A percentile compares a stretch with the other conserved stretches of the same genome.
phyloP scores from a whole-genome alignment of 352 stramenopile species.

The Stramenopiles sp. region DNA sequence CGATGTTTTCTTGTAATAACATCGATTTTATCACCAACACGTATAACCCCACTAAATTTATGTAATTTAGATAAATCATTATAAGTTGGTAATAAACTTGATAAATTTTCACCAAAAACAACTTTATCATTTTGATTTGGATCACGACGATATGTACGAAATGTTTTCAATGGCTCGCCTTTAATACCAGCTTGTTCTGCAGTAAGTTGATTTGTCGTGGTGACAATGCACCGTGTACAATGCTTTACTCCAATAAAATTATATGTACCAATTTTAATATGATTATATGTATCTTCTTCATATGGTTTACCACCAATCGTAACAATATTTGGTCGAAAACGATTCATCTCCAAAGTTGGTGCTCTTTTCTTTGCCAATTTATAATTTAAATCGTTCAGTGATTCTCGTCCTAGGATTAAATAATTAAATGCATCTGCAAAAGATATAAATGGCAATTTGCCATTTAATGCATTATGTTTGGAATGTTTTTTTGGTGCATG shows the following conservation, averaged over 20 bases:
- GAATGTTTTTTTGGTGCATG: background rate
- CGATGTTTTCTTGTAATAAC: constrained; percentile 5
- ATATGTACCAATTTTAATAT: constrained; percentile 4
- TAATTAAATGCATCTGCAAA: constrained; percentile 6
- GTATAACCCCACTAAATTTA: background rate
- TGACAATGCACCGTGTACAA: constrained; percentile 6
- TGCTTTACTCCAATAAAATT: background rate
- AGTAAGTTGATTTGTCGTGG: background rate
- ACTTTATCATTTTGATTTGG: background rate
- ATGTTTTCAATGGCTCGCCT: background rate
- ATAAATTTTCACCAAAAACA: constrained; percentile 8
- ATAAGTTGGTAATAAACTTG: background rate
- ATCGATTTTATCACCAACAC: background rate
- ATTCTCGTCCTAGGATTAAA: background rate
- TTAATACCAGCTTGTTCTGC: constrained; percentile 4
- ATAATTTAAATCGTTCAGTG: background rate
- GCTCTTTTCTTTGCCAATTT: background rate
- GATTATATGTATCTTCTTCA: constrained; percentile 4
- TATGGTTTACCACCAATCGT: background rate
- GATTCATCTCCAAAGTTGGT: background rate
- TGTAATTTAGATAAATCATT: background rate
- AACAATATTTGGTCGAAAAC: constrained; percentile 6
- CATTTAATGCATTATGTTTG: background rate
- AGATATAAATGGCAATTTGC: background rate
- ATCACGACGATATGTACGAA: background rate